Conservation (phyloP, 805 yeast genomes). For the Candida piceae region DNA sequence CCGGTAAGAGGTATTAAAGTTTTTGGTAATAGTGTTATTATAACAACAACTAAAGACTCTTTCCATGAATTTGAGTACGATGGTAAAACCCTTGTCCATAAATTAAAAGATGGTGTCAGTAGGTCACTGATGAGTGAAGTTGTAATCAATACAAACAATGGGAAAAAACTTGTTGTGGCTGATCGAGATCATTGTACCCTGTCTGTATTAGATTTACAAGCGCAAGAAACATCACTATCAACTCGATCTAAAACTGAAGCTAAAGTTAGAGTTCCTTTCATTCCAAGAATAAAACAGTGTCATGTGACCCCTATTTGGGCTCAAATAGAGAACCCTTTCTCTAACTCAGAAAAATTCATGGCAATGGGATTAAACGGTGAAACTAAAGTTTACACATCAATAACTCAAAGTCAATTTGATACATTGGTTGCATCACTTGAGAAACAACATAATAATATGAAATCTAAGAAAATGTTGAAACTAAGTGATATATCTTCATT, state of each 20-base stretch:
- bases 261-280: conserved; percentile 22
- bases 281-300: conserved; percentile 30
- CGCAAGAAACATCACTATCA: conserved; percentile 1
- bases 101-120: conserved; percentile 15
- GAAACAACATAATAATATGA: conserved; percentile 2
- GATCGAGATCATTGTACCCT: conserved; percentile 20
- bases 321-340: conserved; percentile 2
- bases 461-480: conserved; percentile 2
- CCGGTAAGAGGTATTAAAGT: conserved; percentile 22
- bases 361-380: conserved; percentile 38
- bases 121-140: conserved; percentile 21
- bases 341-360: conserved; percentile 11
- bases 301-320: conserved; percentile 31
- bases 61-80: conserved; percentile 15
- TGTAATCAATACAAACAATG: conserved; percentile 10
- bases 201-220: conserved; percentile 7
- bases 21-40: conserved; percentile 14
- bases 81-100: conserved; percentile 9
- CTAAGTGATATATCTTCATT: conserved; percentile 7
- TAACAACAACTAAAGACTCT: conserved; percentile 28
- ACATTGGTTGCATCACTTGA: conserved; percentile 1
- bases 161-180: conserved; percentile 10
- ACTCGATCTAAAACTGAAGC: conserved; percentile 6
- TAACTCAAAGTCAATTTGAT: conserved; percentile 7
- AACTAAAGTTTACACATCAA: conserved; percentile 20